These are phyloP conservation scores for Lyophyllum semitale DNA, from an alignment of 768 basidiomycete species.

Conservation along the genomic window DNA sequence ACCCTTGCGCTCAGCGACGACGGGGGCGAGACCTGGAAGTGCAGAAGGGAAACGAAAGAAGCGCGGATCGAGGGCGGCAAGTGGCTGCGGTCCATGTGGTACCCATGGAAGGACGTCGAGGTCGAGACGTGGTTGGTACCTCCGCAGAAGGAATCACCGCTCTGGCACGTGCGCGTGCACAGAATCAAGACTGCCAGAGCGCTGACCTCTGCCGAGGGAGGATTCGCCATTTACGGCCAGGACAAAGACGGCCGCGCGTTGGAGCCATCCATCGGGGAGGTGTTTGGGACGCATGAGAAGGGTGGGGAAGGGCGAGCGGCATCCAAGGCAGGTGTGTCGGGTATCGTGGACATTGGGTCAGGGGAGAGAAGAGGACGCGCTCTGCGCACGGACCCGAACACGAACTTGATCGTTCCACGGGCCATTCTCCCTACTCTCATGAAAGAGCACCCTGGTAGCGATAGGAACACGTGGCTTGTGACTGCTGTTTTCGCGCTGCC, in stretches of 20 bases:
- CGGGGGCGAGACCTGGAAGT: constrained; percentile 72
- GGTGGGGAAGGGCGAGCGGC: constrained; percentile 51
- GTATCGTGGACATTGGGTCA: constrained; percentile 52
- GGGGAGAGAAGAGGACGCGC: constrained; percentile 36
- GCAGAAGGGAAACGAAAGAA: constrained; percentile 62
- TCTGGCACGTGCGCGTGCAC: constrained; percentile 74
- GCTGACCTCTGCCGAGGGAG: constrained; percentile 66
- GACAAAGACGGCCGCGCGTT: constrained; percentile 59
- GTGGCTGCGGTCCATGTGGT: constrained; percentile 72
- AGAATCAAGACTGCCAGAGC: constrained; percentile 53
- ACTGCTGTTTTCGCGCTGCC: constrained; percentile 70
- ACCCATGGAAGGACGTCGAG: constrained; percentile 70
- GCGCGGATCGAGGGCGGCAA: constrained; percentile 53
- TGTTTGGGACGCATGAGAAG: constrained; percentile 51
- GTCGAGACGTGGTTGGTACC: constrained; percentile 79
- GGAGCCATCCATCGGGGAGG: constrained; percentile 43
- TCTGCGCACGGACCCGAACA: constrained; percentile 71
- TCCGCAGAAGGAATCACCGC: constrained; percentile 52
- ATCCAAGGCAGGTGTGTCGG: constrained; percentile 63
- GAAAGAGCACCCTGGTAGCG: constrained; percentile 43
- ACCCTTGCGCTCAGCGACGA: constrained; percentile 74
- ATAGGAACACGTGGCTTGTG: constrained; percentile 55
- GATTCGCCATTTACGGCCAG: constrained; percentile 73
- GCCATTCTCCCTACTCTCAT: constrained; percentile 69
- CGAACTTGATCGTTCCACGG: constrained; percentile 67